Evolutionary conservation across 345 rosid species (phyloP).

Genomic region (Psidium guajava): DNA sequence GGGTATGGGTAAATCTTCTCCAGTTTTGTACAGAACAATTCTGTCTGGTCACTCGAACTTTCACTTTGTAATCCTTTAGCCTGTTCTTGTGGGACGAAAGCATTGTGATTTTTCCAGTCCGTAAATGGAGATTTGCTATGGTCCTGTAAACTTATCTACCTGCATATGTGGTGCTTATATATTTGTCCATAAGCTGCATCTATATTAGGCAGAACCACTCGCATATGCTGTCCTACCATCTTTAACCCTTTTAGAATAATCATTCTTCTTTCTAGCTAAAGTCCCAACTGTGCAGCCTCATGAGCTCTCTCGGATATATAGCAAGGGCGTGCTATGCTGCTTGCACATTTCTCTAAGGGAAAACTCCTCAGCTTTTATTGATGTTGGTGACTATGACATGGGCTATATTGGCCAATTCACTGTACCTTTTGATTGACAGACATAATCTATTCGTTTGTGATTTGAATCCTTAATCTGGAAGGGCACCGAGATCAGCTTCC

Average conservation of each 20-base stretch:
- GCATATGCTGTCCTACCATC: not conserved
- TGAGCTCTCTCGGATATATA: not conserved
- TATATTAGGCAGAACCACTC: not conserved
- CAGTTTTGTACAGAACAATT: not conserved
- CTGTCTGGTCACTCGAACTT: not conserved
- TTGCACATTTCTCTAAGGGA: not conserved
- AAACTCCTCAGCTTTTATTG: not conserved
- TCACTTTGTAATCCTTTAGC: not conserved
- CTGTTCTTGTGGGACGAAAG: not conserved
- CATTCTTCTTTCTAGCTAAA: not conserved
- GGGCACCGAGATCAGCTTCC: not conserved
- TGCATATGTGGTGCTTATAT: not conserved
- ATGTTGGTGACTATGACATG: not conserved
- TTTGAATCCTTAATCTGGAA: not conserved
- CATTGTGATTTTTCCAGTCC: not conserved
- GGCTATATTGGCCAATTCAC: not conserved
- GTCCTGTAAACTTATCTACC: not conserved
- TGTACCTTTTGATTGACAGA: not conserved
- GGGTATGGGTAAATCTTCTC: not conserved
- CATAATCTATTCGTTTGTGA: not conserved
- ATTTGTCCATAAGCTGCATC: not conserved
- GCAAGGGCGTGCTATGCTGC: not conserved
- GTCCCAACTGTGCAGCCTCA: not conserved
- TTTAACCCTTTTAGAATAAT: not conserved
- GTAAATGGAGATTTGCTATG: not conserved